phyloP scores from a whole-genome alignment of 768 basidiomycete genomes.

The Pisolithus marmoratus region DNA sequence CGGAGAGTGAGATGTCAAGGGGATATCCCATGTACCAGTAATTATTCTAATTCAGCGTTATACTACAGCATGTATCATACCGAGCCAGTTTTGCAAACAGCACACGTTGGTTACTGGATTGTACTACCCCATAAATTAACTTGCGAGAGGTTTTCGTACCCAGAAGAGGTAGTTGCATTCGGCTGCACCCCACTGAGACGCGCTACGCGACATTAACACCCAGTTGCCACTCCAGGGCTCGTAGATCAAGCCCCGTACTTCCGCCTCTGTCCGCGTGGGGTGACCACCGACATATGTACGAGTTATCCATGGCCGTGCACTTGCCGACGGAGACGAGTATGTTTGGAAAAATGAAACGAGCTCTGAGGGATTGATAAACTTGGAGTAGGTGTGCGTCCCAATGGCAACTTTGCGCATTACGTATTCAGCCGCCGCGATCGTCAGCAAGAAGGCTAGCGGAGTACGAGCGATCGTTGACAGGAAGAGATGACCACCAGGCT shows the following conservation, averaged over 20 bases:
- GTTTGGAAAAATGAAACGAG: slow-evolving; percentile 75
- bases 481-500: slow-evolving; percentile 96
- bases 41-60: too few relatives aligned
- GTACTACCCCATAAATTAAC: background rate
- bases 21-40: too few relatives aligned
- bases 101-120: background rate
- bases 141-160: slow-evolving; percentile 60
- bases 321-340: slow-evolving; percentile 33
- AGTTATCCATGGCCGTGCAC: slow-evolving; percentile 53
- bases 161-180: slow-evolving; percentile 81
- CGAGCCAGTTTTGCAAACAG: background rate
- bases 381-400: slow-evolving; percentile 89
- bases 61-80: slow-evolving; percentile 13
- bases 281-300: slow-evolving; percentile 39
- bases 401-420: slow-evolving; percentile 71
- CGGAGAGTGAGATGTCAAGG: too few relatives aligned
- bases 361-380: slow-evolving; percentile 85
- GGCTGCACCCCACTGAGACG: slow-evolving; percentile 41
- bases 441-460: slow-evolving; percentile 62
- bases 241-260: slow-evolving; percentile 75
- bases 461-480: slow-evolving; percentile 92
- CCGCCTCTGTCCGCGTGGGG: slow-evolving; percentile 63
- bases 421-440: slow-evolving; percentile 77
- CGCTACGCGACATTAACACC: slow-evolving; percentile 58
- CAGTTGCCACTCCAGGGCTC: slow-evolving; percentile 66